phyloP scores from a whole-genome alignment of 345 rosid species.

The Melastoma malabathricum region DNA sequence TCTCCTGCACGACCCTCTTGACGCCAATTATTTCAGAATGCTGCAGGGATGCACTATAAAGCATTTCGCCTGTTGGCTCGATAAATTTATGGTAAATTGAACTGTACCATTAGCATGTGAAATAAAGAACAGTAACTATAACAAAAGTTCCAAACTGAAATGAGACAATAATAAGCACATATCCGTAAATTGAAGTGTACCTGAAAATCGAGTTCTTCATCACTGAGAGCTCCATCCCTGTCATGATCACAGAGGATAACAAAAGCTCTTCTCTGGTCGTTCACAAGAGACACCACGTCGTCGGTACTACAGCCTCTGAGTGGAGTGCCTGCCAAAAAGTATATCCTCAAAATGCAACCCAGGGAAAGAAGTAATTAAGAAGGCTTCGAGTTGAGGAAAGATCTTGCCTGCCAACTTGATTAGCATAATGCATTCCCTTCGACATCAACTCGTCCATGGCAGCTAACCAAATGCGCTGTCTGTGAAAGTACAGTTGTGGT shows the following conservation, averaged over 20 bases:
- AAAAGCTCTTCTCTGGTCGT: no score
- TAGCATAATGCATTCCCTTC: slow-evolving; percentile 39
- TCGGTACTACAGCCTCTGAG: slow-evolving; percentile 54
- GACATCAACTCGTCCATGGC: slow-evolving; percentile 34
- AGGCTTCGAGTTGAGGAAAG: not conserved
- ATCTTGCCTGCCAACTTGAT: slow-evolving; percentile 21
- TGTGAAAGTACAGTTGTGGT: slow-evolving; percentile 28
- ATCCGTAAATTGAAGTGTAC: slow-evolving; percentile 14
- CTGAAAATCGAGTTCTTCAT: slow-evolving; percentile 66
- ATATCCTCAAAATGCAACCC: not conserved
- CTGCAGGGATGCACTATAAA: slow-evolving; percentile 87
- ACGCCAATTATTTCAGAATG: slow-evolving; percentile 93
- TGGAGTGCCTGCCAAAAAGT: slow-evolving; percentile 32
- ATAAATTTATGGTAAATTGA: not conserved
- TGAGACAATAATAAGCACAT: not conserved
- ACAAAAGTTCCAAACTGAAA: not conserved
- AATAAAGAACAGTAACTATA: not conserved
- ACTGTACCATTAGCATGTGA: no score
- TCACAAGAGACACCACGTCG: slow-evolving; percentile 34
- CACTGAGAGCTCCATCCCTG: slow-evolving; percentile 58
- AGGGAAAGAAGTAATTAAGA: not conserved
- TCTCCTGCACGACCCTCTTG: slow-evolving; percentile 91
- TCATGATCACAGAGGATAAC: slow-evolving; percentile 59
- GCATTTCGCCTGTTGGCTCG: slow-evolving; percentile 70
- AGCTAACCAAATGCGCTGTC: slow-evolving; percentile 38